A percentile compares a stretch with the other conserved stretches of the same genome.
Evolutionary conservation across 176 grass and related monocot species (phyloP).

Genomic region (Hsuehochloa calcarea): DNA sequence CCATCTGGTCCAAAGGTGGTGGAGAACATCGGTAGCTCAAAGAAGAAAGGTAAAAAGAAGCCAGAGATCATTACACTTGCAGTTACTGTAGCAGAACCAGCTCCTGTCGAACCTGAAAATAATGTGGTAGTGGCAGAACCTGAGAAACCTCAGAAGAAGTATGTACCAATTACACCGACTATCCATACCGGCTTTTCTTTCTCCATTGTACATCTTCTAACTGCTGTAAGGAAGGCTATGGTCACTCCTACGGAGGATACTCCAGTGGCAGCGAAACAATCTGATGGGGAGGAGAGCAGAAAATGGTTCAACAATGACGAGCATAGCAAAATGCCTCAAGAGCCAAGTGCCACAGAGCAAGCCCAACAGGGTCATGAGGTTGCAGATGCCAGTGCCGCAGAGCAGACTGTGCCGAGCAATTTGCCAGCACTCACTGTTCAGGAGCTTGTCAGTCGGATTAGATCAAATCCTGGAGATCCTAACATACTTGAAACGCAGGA

Average conservation of each 20-base stretch:
- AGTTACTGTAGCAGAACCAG: slow-evolving; percentile 39
- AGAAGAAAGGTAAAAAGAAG: slow-evolving; percentile 97
- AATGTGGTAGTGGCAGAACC: slow-evolving; percentile 51
- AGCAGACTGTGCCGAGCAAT: slow-evolving; percentile 33
- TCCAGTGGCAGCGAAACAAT: slow-evolving; percentile 29
- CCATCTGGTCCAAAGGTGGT: slow-evolving; percentile 47
- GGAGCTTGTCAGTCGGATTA: slow-evolving; percentile 78
- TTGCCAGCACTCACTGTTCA: slow-evolving; percentile 68
- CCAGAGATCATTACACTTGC: slow-evolving; percentile 37
- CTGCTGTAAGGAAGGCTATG: slow-evolving; percentile 89
- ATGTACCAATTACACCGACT: slow-evolving; percentile 80
- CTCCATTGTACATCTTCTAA: slow-evolving; percentile 91
- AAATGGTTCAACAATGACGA: slow-evolving; percentile 47
- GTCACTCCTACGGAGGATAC: slow-evolving; percentile 50
- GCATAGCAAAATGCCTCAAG: slow-evolving; percentile 42
- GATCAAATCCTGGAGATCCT: slow-evolving; percentile 82
- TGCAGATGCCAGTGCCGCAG: slow-evolving; percentile 40
- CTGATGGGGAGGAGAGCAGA: slow-evolving; percentile 46
- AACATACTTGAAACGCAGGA: slow-evolving; percentile 99
- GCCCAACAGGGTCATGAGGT: slow-evolving; percentile 41
- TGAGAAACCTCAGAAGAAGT: slow-evolving; percentile 88
- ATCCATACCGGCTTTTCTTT: slow-evolving; percentile 97
- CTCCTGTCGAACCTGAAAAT: slow-evolving; percentile 41
- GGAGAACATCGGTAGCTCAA: slow-evolving; percentile 46
- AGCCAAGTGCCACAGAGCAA: slow-evolving; percentile 37